Conservation (phyloP, 495 filamentous ascomycete species). For the Hyaloscypha finlandica region DNA sequence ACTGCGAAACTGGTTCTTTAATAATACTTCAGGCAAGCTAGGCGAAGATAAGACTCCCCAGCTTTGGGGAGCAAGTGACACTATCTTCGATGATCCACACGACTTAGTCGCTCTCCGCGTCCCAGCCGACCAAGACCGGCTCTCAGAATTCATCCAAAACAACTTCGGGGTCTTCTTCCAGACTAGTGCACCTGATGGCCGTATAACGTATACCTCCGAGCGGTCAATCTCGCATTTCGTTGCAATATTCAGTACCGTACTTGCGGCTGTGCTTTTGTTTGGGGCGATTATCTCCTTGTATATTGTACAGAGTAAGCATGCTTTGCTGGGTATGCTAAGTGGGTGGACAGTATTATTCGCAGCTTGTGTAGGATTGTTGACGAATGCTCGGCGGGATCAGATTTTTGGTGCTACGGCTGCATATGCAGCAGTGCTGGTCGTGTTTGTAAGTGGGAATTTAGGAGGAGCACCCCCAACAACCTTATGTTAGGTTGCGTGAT, state of each 20-base stretch:
- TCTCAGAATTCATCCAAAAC: constrained; percentile 18
- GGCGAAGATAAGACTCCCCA: constrained; percentile 2
- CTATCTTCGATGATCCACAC: constrained; percentile 12
- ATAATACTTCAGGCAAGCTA: neutral
- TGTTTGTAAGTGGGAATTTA: constrained; percentile 33
- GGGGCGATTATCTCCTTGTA: constrained; percentile 22
- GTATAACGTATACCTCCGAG: constrained; percentile 14
- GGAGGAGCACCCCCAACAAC: neutral
- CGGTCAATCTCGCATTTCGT: constrained; percentile 7
- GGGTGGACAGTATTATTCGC: constrained; percentile 26
- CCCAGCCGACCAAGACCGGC: constrained; percentile 19
- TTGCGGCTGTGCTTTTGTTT: constrained; percentile 21
- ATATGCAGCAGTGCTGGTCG: constrained; percentile 34
- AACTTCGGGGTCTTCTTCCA: constrained; percentile 23
- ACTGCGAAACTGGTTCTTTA: constrained; percentile 20
- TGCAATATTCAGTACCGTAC: constrained; percentile 15
- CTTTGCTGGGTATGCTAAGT: constrained; percentile 15
- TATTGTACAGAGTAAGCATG: constrained; percentile 10
- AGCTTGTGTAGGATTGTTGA: constrained; percentile 28
- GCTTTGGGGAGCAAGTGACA: constrained; percentile 20
- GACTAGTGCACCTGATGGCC: constrained; percentile 8
- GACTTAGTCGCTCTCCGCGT: constrained; percentile 18
- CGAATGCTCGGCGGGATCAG: constrained; percentile 31
- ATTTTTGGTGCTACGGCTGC: constrained; percentile 34
- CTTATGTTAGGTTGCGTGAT: neutral